Evolutionary conservation across 331 rosid species (phyloP).

Genomic region (Phaseolus coccineus): DNA sequence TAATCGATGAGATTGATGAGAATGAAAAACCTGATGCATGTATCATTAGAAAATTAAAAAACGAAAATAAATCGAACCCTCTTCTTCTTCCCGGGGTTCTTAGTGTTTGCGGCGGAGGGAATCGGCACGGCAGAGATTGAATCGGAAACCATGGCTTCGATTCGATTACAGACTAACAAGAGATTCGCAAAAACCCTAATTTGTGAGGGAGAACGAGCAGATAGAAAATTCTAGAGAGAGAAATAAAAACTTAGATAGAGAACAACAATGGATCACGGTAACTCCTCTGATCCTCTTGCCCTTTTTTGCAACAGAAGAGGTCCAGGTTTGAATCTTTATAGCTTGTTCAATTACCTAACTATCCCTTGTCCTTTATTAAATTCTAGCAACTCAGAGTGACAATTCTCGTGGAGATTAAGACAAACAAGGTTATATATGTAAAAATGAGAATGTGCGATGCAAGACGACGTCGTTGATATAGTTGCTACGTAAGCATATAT

Average conservation of each 20-base stretch:
- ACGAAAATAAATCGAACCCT: slow-evolving; percentile 63
- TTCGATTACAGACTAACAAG: slow-evolving; percentile 43
- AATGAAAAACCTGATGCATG: slow-evolving; percentile 1
- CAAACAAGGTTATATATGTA: slow-evolving; percentile 24
- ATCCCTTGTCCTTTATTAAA: not conserved
- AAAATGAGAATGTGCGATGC: not conserved
- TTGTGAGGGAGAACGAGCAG: slow-evolving; percentile 39
- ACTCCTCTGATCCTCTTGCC: slow-evolving; percentile 72
- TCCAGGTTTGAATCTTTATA: slow-evolving; percentile 46
- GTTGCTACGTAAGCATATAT: not conserved
- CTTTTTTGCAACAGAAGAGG: slow-evolving; percentile 46
- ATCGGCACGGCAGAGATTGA: slow-evolving; percentile 69
- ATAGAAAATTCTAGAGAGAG: slow-evolving; percentile 54
- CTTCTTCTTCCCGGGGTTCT: slow-evolving; percentile 90
- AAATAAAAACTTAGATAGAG: slow-evolving; percentile 33
- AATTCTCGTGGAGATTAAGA: not conserved
- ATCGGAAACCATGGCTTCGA: slow-evolving; percentile 77
- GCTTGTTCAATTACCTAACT: not conserved
- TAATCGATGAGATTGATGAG: not conserved
- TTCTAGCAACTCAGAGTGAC: not conserved
- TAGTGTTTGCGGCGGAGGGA: slow-evolving; percentile 70
- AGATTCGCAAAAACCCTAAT: slow-evolving; percentile 69
- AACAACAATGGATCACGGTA: slow-evolving; percentile 73
- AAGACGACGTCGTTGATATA: slow-evolving; percentile 49
- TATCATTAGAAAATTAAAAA: not conserved